Conservation (phyloP, 441 rosid genomes). For the Codiaeum variegatum region DNA sequence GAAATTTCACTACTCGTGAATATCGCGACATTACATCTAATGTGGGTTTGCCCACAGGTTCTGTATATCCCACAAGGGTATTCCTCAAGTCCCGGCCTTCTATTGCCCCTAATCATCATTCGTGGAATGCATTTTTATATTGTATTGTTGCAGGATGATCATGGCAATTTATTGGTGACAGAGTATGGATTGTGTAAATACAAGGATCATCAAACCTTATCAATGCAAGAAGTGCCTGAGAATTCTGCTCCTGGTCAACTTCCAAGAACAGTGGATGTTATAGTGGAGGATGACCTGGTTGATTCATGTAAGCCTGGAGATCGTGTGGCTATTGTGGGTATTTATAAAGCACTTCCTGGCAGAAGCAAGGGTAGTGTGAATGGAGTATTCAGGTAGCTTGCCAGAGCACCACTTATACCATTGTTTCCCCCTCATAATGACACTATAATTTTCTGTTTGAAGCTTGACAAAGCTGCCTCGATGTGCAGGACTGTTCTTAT, state of each 20-base stretch:
- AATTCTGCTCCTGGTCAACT: slow-evolving; percentile 99
- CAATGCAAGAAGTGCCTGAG: slow-evolving; percentile 98
- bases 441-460: slow-evolving; percentile 13
- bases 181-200: slow-evolving; percentile 92
- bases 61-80: slow-evolving; percentile 99
- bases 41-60: slow-evolving; percentile 89
- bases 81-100: slow-evolving; percentile 12
- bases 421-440: slow-evolving; percentile 5
- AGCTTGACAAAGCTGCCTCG: slow-evolving; percentile 23
- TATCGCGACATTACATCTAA: slow-evolving; percentile 91
- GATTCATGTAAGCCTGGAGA: slow-evolving; percentile 99
- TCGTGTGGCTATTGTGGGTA: slow-evolving; percentile 84
- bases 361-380: slow-evolving; percentile 92
- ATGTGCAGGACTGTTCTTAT: slow-evolving; percentile 76
- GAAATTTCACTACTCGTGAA: slow-evolving; percentile 68
- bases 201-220: slow-evolving; percentile 95
- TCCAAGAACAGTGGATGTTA: slow-evolving; percentile 90
- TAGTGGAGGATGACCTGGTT: slow-evolving; percentile 94
- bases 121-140: slow-evolving; percentile 18
- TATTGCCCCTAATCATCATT: slow-evolving; percentile 8
- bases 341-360: slow-evolving; percentile 94
- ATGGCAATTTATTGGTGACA: slow-evolving; percentile 85
- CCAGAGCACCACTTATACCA: neutral
- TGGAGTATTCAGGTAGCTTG: slow-evolving; percentile 83
- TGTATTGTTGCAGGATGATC: slow-evolving; percentile 62